These are phyloP conservation scores for Aspergillus caelatus DNA, from an alignment of 2,329 filamentous ascomycete species.

Conservation along the genomic window DNA sequence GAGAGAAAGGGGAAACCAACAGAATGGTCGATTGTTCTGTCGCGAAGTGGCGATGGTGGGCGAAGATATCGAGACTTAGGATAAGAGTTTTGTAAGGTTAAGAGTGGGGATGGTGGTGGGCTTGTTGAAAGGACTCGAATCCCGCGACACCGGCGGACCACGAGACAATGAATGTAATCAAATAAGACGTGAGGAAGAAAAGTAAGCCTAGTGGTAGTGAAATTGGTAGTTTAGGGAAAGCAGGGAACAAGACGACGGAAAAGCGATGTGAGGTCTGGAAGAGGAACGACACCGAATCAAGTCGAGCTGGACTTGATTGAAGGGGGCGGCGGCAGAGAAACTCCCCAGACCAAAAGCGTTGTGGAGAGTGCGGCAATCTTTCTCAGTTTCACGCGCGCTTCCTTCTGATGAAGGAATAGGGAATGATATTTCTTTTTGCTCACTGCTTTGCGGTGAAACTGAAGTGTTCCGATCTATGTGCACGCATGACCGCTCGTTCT, in stretches of 20 bases:
- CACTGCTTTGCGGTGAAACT: constrained; percentile 25
- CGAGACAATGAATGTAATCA: constrained; percentile 19
- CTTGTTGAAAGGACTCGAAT: constrained; percentile 19
- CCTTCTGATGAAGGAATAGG: constrained; percentile 6
- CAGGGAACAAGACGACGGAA: background rate
- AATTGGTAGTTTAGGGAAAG: background rate
- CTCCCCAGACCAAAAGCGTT: constrained; percentile 3
- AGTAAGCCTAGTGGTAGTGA: background rate
- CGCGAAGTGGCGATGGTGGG: constrained; percentile 13
- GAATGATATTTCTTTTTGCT: constrained; percentile 16
- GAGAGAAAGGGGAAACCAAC: constrained; percentile 6
- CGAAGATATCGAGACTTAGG: constrained; percentile 22
- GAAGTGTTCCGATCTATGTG: constrained; percentile 29
- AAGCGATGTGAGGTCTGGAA: constrained; percentile 4
- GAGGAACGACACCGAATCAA: constrained; percentile 7
- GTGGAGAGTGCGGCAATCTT: background rate
- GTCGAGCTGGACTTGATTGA: constrained; percentile 5
- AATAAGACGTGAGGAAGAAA: constrained; percentile 13
- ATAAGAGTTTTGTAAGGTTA: constrained; percentile 23
- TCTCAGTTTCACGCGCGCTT: constrained; percentile 4
- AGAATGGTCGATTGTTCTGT: constrained; percentile 10
- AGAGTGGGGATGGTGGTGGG: constrained; percentile 23
- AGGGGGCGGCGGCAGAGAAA: constrained; percentile 9
- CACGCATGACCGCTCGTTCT: constrained; percentile 36
- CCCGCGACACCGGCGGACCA: constrained; percentile 15